Conservation (phyloP, 495 filamentous ascomycete species). For the Daldinia decipiens region DNA sequence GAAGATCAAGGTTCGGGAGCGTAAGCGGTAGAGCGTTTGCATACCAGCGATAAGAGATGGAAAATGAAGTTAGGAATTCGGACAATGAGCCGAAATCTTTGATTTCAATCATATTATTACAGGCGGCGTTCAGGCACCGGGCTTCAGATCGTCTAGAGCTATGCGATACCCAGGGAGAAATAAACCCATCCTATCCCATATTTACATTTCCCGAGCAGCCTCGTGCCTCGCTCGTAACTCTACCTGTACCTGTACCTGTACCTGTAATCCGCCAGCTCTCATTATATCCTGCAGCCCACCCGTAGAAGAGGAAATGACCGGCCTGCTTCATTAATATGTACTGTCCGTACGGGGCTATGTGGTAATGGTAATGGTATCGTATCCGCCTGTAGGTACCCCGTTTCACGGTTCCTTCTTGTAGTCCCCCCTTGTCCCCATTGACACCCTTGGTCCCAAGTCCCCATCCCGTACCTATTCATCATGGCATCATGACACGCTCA, state of each 20-base stretch:
- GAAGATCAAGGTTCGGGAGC: conserved; percentile 83
- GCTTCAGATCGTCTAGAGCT: conserved; percentile 38
- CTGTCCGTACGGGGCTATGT: conserved; percentile 9
- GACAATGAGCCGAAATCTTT: conserved; percentile 21
- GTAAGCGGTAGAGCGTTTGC: conserved; percentile 71
- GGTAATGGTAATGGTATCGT: conserved; percentile 8
- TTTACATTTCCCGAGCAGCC: conserved; percentile 27
- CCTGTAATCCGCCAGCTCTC: conserved; percentile 14
- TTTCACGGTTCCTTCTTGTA: conserved; percentile 6
- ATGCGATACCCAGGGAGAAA: conserved; percentile 45
- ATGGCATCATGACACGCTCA: conserved; percentile 19
- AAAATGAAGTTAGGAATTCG: conserved; percentile 18
- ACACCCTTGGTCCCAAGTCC: background rate
- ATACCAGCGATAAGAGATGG: conserved; percentile 8
- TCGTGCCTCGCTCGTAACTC: conserved; percentile 4
- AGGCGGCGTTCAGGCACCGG: conserved; percentile 41
- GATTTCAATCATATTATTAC: conserved; percentile 36
- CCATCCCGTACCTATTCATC: background rate
- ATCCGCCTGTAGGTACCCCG: conserved; percentile 13
- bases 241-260: conserved; percentile 14
- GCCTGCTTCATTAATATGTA: conserved; percentile 45
- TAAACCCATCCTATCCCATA: conserved; percentile 21
- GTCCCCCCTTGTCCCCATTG: background rate
- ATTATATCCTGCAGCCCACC: conserved; percentile 41
- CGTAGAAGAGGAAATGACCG: conserved; percentile 44